phyloP scores from a whole-genome alignment of 2,329 filamentous ascomycete genomes.

The Phialophora chinensis region DNA sequence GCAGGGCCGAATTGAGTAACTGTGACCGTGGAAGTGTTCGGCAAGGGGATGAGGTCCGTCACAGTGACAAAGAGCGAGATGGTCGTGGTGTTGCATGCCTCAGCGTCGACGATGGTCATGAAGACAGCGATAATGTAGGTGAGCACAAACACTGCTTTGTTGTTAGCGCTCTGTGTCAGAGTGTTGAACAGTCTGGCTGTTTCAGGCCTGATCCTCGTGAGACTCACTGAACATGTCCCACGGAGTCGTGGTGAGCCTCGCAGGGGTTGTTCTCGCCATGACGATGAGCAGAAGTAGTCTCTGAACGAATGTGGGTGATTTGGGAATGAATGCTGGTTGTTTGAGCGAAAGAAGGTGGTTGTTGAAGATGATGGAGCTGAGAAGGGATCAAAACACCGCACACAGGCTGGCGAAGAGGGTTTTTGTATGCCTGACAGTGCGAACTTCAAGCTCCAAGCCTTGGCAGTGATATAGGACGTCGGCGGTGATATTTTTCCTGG shows the following conservation, averaged over 20 bases:
- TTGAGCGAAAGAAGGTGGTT: neutral
- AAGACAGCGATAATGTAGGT: slow-evolving; percentile 12
- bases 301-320: slow-evolving; percentile 13
- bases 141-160: slow-evolving; percentile 4
- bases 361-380: neutral
- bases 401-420: neutral
- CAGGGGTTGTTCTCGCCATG: slow-evolving; percentile 1
- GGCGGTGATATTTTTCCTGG: neutral
- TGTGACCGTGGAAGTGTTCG: slow-evolving; percentile 5
- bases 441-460: slow-evolving; percentile 10
- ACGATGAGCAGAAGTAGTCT: neutral
- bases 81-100: slow-evolving; percentile 19
- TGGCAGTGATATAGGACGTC: slow-evolving; percentile 7
- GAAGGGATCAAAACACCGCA: slow-evolving; percentile 5
- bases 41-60: slow-evolving; percentile 1
- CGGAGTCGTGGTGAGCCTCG: neutral
- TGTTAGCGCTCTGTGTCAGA: neutral
- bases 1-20: slow-evolving; percentile 3
- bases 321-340: slow-evolving; percentile 1
- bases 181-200: neutral
- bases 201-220: neutral
- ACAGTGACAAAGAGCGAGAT: slow-evolving; percentile 9
- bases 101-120: slow-evolving; percentile 10
- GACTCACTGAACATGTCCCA: slow-evolving; percentile 8
- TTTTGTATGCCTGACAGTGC: slow-evolving; percentile 16